Evolutionary conservation across 2,329 filamentous ascomycete species (phyloP), one percentile per base, ranked within the genome.

Genomic region (Biscogniauxia marginata): DNA sequence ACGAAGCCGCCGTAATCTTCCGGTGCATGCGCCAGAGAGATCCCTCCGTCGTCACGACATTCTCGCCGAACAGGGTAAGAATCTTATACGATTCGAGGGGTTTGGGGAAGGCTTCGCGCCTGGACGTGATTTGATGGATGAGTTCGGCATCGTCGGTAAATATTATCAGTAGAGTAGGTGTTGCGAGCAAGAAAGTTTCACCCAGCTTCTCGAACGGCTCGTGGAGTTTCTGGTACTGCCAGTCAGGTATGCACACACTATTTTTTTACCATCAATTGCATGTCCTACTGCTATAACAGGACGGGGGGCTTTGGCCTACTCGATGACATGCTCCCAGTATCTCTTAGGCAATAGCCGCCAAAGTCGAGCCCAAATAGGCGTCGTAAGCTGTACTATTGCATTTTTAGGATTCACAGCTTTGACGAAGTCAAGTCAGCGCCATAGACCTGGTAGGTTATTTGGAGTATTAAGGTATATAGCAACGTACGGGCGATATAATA

Each of bases 71-170:
- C 24, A 88, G 74, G 50, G 85, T 77, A 23, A 90, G 73, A 8
- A 83, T 75, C 11, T 68, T 70, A 65, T 90, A 90, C 52, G 81
- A 72, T 58, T 82, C 73, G n/a, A 82, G 79, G 4, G 85, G 83
- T 71, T 91, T 90, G 50, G 86, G 87, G 66, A 93, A 93, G 58
- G 86, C 82, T 47, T 89, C 88, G 51, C 88, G 81, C 45, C 85
- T 78, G 6, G 79, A 76, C 1, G 84, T 83, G 53, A 93, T 80
- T 67, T 90, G 85, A 51, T 78, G 79, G 56, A 89, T 85, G 20
- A 82, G 81, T 56, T 87, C 85, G 9, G 89, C 81, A 68, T 86
- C 83, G 47, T 83, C 81, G 8, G 84, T 84, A 60, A 80, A 81
- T 39, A 89, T 61, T 16, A 79, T 68, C 6, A 85, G 74, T 24